These are phyloP conservation scores for rapeseed (Brassica napus) DNA, from an alignment of 345 rosid genomes.

Conservation along the genomic window Da-Ae NC_063447.1:57210501-57211000, in stretches of 20 bases:
- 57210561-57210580: not conserved
- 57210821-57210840: conserved; percentile 77
- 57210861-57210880: conserved; percentile 55
- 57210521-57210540: conserved; percentile 67
- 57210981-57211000: conserved; percentile 48
- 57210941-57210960: not conserved
- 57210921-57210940: conserved; percentile 56
- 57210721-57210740: conserved; percentile 94
- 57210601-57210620: conserved; percentile 58
- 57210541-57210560: not conserved
- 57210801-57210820: conserved; percentile 93
- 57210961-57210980: not conserved
- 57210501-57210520: conserved; percentile 58
- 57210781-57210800: conserved; percentile 78
- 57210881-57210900: conserved; percentile 89
- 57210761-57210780: conserved; percentile 94
- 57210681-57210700: conserved; percentile 48
- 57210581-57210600: not conserved
- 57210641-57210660: conserved; percentile 91
- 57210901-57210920: conserved; percentile 71
- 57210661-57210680: conserved; percentile 67
- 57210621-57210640: conserved; percentile 81
- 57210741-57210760: conserved; percentile 87
- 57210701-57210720: conserved; percentile 93
- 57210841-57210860: conserved; percentile 56